phyloP scores from a whole-genome alignment of 1,284 basidiomycete species.

The Boletus semigastroideus region DNA sequence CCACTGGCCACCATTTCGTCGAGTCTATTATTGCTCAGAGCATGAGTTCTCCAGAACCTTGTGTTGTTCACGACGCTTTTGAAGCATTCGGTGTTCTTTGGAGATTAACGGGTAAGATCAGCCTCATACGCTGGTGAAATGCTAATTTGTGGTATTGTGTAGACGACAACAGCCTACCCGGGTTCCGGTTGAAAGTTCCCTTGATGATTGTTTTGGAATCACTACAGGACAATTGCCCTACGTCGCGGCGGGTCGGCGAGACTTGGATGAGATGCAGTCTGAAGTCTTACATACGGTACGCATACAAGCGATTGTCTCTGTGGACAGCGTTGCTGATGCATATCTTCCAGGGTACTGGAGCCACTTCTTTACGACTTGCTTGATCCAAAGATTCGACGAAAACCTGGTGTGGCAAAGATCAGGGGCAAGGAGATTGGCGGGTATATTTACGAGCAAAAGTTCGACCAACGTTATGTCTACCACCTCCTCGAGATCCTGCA shows the following conservation, averaged over 20 bases:
- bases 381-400: constrained; percentile 63
- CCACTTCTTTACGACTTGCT: constrained; percentile 81
- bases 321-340: constrained; percentile 4
- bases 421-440: constrained; percentile 66
- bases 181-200: constrained; percentile 79
- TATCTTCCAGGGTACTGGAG: constrained; percentile 69
- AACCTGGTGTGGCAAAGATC: constrained; percentile 49
- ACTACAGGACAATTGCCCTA: constrained; percentile 73
- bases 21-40: constrained; percentile 75
- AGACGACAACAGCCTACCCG: constrained; percentile 84
- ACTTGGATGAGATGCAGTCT: constrained; percentile 95
- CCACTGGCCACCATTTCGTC: constrained; percentile 61
- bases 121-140: not conserved
- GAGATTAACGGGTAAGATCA: constrained; percentile 74
- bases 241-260: constrained; percentile 76
- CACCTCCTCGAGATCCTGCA: constrained; percentile 77
- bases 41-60: constrained; percentile 55
- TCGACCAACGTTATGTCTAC: constrained; percentile 73
- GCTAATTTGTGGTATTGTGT: constrained; percentile 30
- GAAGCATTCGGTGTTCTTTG: constrained; percentile 93
- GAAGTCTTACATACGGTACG: constrained; percentile 85
- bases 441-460: constrained; percentile 69
- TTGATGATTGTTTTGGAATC: constrained; percentile 88
- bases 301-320: not conserved
- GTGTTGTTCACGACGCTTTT: constrained; percentile 60